These are phyloP conservation scores for Nicotiana paniculata DNA, from an alignment of 257 asterid genomes.

Conservation along the genomic window DNA sequence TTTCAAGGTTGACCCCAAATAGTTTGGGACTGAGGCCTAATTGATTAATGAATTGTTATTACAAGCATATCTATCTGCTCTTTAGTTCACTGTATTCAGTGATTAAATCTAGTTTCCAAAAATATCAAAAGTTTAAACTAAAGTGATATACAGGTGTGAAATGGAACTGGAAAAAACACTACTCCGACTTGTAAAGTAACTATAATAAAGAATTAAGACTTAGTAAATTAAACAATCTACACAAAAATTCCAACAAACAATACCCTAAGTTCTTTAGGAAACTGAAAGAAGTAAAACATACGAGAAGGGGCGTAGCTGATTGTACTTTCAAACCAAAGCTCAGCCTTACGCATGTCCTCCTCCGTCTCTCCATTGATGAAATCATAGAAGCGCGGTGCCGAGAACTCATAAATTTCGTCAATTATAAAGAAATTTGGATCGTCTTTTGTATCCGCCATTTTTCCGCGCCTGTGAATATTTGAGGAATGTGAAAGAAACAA, in stretches of 20 bases:
- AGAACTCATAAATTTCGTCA: conserved; percentile 71
- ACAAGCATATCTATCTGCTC: neutral
- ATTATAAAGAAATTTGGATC: conserved; percentile 34
- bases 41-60: neutral
- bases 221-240: neutral
- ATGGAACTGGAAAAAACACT: neutral
- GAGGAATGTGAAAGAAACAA: neutral
- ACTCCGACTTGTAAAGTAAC: neutral
- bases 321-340: conserved; percentile 72
- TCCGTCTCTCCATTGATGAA: conserved; percentile 59
- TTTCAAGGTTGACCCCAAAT: neutral
- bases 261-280: neutral
- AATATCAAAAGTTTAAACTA: neutral
- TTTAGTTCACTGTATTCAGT: neutral
- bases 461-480: neutral
- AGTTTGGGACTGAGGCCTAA: neutral
- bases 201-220: neutral
- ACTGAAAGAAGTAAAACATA: conserved; percentile 22
- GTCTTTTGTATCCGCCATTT: conserved; percentile 42
- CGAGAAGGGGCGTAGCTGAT: conserved; percentile 84
- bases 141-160: neutral
- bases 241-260: neutral
- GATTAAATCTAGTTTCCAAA: neutral
- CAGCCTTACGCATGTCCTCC: conserved; percentile 56
- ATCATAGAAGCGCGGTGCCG: conserved; percentile 72